phyloP scores from a whole-genome alignment of 192 early-diverging fungal genomes.

The Coemansia sp. region DNA sequence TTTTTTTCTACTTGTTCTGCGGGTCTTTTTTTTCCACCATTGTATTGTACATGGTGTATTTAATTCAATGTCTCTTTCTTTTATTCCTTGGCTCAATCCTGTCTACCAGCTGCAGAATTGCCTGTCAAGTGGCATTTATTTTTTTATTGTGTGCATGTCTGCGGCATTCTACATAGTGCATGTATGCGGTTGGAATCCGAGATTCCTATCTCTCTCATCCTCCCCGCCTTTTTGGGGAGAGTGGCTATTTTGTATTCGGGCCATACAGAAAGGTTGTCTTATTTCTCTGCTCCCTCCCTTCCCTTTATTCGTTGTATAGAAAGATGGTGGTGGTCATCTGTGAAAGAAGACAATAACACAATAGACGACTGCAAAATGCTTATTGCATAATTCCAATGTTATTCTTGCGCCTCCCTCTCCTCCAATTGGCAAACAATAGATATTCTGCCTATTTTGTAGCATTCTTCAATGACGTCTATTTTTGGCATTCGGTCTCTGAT shows the following conservation, averaged over 20 bases:
- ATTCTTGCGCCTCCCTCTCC: background rate
- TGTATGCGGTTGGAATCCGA: background rate
- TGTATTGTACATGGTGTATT: background rate
- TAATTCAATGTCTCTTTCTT: background rate
- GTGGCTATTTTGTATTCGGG: background rate
- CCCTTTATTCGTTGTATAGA: background rate
- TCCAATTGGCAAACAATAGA: background rate
- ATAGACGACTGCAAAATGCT: background rate
- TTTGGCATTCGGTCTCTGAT: background rate
- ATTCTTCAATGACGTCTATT: background rate
- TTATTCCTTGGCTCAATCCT: background rate
- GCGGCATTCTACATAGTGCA: background rate
- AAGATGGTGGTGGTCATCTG: background rate
- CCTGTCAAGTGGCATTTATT: background rate
- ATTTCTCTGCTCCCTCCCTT: background rate
- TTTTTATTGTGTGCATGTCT: slow-evolving; percentile 3
- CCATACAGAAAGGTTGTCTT: background rate
- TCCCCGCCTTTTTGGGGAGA: background rate
- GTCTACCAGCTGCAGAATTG: slow-evolving; percentile 1
- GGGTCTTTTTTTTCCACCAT: background rate
- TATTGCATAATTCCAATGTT: slow-evolving; percentile 3
- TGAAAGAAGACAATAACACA: background rate
- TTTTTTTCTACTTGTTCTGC: slow-evolving; percentile 3
- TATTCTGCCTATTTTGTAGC: background rate
- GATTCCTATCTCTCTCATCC: background rate